A percentile compares a stretch with the other conserved stretches of the same genome.
phyloP scores from a whole-genome alignment of 768 basidiomycete genomes.

The Trichaptum fuscoviolaceum region DNA sequence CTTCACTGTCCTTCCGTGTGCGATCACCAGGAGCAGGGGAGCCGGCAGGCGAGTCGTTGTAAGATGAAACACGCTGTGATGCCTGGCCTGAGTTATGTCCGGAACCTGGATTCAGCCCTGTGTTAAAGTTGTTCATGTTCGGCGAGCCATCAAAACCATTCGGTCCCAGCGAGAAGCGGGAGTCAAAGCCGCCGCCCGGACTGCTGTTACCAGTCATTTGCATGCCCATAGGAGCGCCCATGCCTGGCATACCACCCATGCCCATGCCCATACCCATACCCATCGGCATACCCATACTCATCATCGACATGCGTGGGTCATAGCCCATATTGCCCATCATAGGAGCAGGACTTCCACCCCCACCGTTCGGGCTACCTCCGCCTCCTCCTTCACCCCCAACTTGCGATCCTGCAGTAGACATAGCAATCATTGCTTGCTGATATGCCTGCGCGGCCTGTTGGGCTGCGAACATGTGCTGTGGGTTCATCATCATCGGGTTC shows the following conservation, averaged over 20 bases:
- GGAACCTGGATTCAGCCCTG: constrained; percentile 1
- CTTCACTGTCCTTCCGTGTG: not conserved
- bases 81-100: not conserved
- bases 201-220: constrained; percentile 41
- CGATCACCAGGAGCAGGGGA: not conserved
- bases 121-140: not conserved
- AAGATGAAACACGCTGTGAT: not conserved
- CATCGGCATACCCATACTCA: constrained; percentile 56
- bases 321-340: constrained; percentile 54
- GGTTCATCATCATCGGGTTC: constrained; percentile 47
- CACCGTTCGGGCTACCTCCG: constrained; percentile 15
- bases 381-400: constrained; percentile 54
- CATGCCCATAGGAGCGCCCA: constrained; percentile 30
- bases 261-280: constrained; percentile 34
- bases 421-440: constrained; percentile 85
- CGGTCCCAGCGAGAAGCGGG: constrained; percentile 39
- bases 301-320: constrained; percentile 82
- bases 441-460: constrained; percentile 80
- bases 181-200: constrained; percentile 44
- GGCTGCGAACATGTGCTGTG: constrained; percentile 82
- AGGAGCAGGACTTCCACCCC: constrained; percentile 31
- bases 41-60: constrained; percentile 1
- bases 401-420: constrained; percentile 70
- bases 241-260: constrained; percentile 21
- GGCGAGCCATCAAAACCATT: constrained; percentile 22